phyloP scores from a whole-genome alignment of 768 basidiomycete species.

The Macrolepiota dolichaula region DNA sequence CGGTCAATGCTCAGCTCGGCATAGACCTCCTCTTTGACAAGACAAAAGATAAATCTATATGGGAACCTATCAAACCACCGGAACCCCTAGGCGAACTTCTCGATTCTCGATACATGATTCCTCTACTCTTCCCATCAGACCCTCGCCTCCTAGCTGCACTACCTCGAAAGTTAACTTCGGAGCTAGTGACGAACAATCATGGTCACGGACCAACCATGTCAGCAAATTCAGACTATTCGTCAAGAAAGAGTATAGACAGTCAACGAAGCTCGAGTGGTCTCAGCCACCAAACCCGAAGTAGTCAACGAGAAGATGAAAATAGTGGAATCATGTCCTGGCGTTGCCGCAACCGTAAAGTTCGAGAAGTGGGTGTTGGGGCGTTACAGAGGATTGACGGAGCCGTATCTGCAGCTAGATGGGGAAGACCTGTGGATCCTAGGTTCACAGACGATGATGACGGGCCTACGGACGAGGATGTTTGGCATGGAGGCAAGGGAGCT shows the following conservation, averaged over 20 bases:
- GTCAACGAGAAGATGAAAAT: slow-evolving; percentile 8
- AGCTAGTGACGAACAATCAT: slow-evolving; percentile 24
- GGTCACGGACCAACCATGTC: slow-evolving; percentile 5
- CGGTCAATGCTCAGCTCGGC: slow-evolving; percentile 40
- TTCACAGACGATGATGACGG: slow-evolving; percentile 41
- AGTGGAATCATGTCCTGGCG: slow-evolving; percentile 54
- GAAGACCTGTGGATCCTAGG: slow-evolving; percentile 35
- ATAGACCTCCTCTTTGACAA: slow-evolving; percentile 85
- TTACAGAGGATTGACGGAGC: slow-evolving; percentile 72
- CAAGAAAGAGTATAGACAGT: slow-evolving; percentile 7
- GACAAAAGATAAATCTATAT: slow-evolving; percentile 56
- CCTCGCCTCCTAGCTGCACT: slow-evolving; percentile 72
- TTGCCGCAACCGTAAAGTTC: slow-evolving; percentile 53
- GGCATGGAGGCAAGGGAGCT: slow-evolving; percentile 25
- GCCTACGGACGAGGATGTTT: no score
- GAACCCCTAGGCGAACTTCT: slow-evolving; percentile 87
- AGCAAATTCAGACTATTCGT: slow-evolving; percentile 3
- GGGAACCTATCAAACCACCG: slow-evolving; percentile 76
- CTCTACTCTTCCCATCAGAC: slow-evolving; percentile 79
- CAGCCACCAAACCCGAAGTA: slow-evolving; percentile 21
- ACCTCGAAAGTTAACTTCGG: slow-evolving; percentile 43
- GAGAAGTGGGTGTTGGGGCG: slow-evolving; percentile 56
- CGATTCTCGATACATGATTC: slow-evolving; percentile 92
- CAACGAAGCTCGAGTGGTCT: slow-evolving; percentile 27
- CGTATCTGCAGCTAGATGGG: slow-evolving; percentile 60